Conservation (phyloP, 1,284 basidiomycete species). For the Sporisorium reilianum region DNA sequence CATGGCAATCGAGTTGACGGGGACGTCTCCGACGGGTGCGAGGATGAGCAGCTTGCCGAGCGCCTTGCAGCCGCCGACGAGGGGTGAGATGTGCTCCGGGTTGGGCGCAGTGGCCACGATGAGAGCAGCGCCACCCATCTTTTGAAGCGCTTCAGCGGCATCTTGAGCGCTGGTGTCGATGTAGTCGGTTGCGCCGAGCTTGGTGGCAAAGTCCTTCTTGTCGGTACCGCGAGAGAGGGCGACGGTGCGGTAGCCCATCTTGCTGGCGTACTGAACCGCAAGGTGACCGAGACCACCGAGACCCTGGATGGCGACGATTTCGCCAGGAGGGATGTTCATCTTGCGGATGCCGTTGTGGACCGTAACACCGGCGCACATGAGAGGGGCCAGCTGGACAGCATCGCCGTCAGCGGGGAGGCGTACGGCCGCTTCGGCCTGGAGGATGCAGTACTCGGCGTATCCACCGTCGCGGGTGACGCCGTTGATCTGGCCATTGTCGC, state of each 20-base stretch:
- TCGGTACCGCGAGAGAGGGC: conserved; percentile 66
- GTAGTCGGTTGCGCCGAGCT: conserved; percentile 71
- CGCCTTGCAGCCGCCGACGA: conserved; percentile 68
- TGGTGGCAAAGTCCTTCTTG: conserved; percentile 68
- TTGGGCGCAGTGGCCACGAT: conserved; percentile 70
- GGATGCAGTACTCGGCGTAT: conserved; percentile 49
- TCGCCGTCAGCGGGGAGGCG: conserved; percentile 65
- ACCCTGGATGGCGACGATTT: conserved; percentile 70
- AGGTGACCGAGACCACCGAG: conserved; percentile 71
- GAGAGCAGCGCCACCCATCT: conserved; percentile 70
- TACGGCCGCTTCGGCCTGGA: conserved; percentile 69
- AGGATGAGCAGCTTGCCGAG: conserved; percentile 69
- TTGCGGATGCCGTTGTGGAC: conserved; percentile 70
- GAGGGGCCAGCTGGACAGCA: conserved; percentile 70
- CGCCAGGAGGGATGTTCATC: conserved; percentile 63
- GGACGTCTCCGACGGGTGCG: conserved; percentile 50
- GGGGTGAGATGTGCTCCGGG: conserved; percentile 62
- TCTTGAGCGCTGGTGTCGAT: conserved; percentile 63
- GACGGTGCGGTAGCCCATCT: conserved; percentile 69
- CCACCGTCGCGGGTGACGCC: conserved; percentile 60
- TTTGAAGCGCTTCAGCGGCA: conserved; percentile 67
- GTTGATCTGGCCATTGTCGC: conserved; percentile 56
- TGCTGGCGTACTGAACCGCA: conserved; percentile 67
- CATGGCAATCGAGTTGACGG: conserved; percentile 59
- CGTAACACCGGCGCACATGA: conserved; percentile 71